Evolutionary conservation across 768 basidiomycete species (phyloP).

Genomic region (Mycena filopes): DNA sequence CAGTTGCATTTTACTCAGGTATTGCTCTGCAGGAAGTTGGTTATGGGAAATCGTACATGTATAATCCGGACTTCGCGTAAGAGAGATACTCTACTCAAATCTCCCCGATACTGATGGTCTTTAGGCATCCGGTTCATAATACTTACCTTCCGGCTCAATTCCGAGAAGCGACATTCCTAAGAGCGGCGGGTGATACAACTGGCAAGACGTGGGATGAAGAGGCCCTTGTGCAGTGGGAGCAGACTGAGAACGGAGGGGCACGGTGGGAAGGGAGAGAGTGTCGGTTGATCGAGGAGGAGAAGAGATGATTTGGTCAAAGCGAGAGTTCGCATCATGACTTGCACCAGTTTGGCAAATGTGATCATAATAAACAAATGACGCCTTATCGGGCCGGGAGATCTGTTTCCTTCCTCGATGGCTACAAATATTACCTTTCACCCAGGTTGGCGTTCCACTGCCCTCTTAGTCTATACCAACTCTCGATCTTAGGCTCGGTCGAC

Average conservation of each 20-base stretch:
- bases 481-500: slow-evolving; percentile 73
- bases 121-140: slow-evolving; percentile 73
- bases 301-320: slow-evolving; percentile 14
- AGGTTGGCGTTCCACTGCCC: slow-evolving; percentile 49
- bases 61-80: slow-evolving; percentile 68
- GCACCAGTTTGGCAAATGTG: not conserved
- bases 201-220: slow-evolving; percentile 72
- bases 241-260: slow-evolving; percentile 56
- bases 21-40: too few relatives aligned
- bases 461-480: slow-evolving; percentile 1
- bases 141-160: slow-evolving; percentile 67
- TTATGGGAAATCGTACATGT: slow-evolving; percentile 72
- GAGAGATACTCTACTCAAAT: slow-evolving; percentile 31
- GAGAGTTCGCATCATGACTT: not conserved
- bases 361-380: slow-evolving; percentile 19
- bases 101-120: slow-evolving; percentile 18
- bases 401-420: slow-evolving; percentile 43
- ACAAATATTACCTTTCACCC: slow-evolving; percentile 77
- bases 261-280: slow-evolving; percentile 58
- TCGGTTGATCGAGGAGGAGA: not conserved
- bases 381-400: slow-evolving; percentile 12
- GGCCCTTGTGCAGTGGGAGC: slow-evolving; percentile 66
- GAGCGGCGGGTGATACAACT: slow-evolving; percentile 51
- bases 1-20: too few relatives aligned
- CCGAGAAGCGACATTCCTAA: slow-evolving; percentile 55